Base-by-base conservation (phyloP, 495 filamentous ascomycete genomes). In the Neurospora sp. region DNA sequence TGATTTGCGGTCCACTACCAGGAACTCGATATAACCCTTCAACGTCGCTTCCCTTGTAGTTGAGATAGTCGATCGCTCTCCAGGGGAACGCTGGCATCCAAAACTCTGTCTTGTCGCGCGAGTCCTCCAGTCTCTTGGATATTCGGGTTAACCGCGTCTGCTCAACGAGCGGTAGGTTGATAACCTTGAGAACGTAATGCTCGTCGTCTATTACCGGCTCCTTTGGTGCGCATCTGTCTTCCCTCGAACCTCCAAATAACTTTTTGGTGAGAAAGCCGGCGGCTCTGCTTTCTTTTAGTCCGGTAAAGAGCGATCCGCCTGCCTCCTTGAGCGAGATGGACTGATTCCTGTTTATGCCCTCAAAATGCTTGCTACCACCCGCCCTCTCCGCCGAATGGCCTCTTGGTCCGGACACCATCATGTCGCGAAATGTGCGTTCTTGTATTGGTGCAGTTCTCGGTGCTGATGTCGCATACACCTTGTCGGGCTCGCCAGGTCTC, bases 61-160 rank as follows among this genome's bases (percentile, higher is more conserved):
- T 97, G 37, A 97, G 88, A 79, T 95, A 97, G 81, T 97, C 94
- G 74, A 97, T 96, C 38, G 91, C 94, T 70, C 94, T 86, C 88
- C 94, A 97, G 0, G 94, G 94, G 68, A 97, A 89, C 20, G 93
- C 92, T 1, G 94, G 94, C 93, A 97, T 96, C 94, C 94, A 97
- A 78, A 94, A 97, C 76, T 97, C 94, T 1, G 94, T 97, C 86
- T 97, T 97, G 77, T 97, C 94, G 61, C 89, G 85, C 17, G 92
- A 96, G 71, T 91, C 87, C 77, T 94, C 92, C 17, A 97, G 83
- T 69, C 90, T 87, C 81, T 93, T 94, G 3, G 93, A 93, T 76
- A 97, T 97, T 42, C 94, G 86, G 1, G 94, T 97, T 68, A 88
- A 82, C n/a, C 94, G 86, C 6, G 94, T 93, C 80, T 97, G 94